phyloP scores from a whole-genome alignment of 1,139 yeast species.

The Pichia sp. region DNA sequence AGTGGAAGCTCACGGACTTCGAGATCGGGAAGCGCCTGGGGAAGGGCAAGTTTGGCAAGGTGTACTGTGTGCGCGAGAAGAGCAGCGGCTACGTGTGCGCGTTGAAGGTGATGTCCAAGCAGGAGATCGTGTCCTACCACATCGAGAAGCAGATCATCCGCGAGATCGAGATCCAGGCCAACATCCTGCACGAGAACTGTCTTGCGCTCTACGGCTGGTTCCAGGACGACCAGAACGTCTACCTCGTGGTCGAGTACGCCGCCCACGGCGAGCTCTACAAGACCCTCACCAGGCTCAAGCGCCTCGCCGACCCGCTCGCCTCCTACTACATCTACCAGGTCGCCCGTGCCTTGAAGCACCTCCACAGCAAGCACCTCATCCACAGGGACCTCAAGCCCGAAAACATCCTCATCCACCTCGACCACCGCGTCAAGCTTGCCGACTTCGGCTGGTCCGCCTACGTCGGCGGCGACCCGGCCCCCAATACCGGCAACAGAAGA shows the following conservation, averaged over 20 bases:
- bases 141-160: conserved; percentile 86
- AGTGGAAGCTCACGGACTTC: conserved; percentile 49
- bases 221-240: conserved; percentile 73
- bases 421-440: conserved; percentile 72
- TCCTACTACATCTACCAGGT: conserved; percentile 35
- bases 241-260: conserved; percentile 79
- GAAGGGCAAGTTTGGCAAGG: conserved; percentile 90
- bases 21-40: conserved; percentile 88
- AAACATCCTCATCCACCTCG: conserved; percentile 69
- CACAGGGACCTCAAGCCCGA: conserved; percentile 95
- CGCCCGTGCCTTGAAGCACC: conserved; percentile 70
- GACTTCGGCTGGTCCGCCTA: conserved; percentile 97
- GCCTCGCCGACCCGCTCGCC: conserved; percentile 34
- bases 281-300: conserved; percentile 36
- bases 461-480: neutral
- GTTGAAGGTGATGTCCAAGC: conserved; percentile 82
- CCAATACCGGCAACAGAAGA: conserved; percentile 38
- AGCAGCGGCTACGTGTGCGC: conserved; percentile 80
- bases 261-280: conserved; percentile 79
- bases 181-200: conserved; percentile 70
- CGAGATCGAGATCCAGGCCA: conserved; percentile 87
- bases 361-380: conserved; percentile 73
- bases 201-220: conserved; percentile 83
- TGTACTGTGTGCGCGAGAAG: conserved; percentile 81
- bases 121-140: conserved; percentile 67